Evolutionary conservation across 805 yeast genomes (phyloP), one percentile per base, ranked within the genome.

Genomic region (Kluyveromyces aestuarii): DNA sequence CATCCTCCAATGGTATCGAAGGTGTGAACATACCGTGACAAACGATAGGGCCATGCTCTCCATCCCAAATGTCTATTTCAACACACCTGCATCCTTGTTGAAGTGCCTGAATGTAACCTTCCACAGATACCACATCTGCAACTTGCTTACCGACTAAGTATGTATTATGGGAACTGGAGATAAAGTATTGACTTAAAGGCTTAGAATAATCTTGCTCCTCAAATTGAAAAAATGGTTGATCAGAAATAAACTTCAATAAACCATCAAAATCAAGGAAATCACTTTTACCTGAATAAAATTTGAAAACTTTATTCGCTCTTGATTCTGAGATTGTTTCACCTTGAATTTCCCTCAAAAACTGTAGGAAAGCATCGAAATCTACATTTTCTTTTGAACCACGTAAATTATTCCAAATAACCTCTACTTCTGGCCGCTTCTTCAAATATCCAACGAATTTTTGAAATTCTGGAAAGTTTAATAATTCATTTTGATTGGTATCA

Each of bases 21-120:
- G 82, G 73, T 0, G 98, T 87, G 52, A 93, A 78, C 0, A 96
- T 80, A 0, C 99, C 99, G 65, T 93, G 99, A 27, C 85, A 84
- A 0, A 93, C 96, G 0, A 87, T 77, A 0, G 99, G 99, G 0
- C 84, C 90, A 11, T 68, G 65, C 35, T 77, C 81, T 19, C 83
- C 86, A 68, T 91, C 96, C 99, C 99, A 93, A 18, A 93, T 73
- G 64, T 93, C 99, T 39, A 93, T 80, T 60, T 93, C 99, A n/a
- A 93, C 73, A 53, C 96, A 90, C 41, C 96, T 73, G 58, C 98
- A 93, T 1, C 99, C 98, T 48, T 89, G 77, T 62, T 89, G 96
- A 44, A 93, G 69, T 0, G 87, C 93, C 45, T 84, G 77, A 16
- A 88, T 81, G 56, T 93, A 93, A 0, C 95, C 95, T 60, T 91